Conservation (phyloP, 345 rosid genomes). For the Crucihimalaya himalaica region DNA sequence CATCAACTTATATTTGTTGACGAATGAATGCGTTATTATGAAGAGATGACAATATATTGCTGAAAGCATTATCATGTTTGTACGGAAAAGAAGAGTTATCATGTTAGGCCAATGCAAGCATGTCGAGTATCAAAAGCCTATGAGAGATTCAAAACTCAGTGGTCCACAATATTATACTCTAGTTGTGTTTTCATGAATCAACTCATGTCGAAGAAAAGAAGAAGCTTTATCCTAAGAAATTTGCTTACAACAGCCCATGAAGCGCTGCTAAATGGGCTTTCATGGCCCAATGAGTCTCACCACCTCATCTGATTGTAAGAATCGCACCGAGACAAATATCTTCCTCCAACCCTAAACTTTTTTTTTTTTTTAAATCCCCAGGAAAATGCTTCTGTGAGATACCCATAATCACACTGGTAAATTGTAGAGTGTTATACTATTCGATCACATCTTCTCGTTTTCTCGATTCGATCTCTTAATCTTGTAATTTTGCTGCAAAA, state of each 20-base stretch:
- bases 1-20: too few relatives aligned
- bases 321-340: conserved; percentile 23
- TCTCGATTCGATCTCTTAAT: conserved; percentile 7
- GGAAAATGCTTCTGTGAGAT: neutral
- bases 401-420: neutral
- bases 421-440: conserved; percentile 5
- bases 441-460: conserved; percentile 1
- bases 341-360: conserved; percentile 31
- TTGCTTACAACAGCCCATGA: neutral
- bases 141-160: neutral
- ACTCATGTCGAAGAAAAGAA: neutral
- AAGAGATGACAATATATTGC: neutral
- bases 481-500: neutral
- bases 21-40: too few relatives aligned
- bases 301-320: conserved; percentile 2
- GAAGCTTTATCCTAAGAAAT: neutral
- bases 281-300: neutral
- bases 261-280: conserved; percentile 19
- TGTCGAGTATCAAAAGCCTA: neutral
- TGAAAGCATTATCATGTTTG: neutral
- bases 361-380: neutral
- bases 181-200: too few relatives aligned
- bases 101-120: conserved; percentile 8
- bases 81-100: neutral
- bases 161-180: neutral